Conservation (phyloP, 148 eudicot species). For the Camellia granthamiana region DNA sequence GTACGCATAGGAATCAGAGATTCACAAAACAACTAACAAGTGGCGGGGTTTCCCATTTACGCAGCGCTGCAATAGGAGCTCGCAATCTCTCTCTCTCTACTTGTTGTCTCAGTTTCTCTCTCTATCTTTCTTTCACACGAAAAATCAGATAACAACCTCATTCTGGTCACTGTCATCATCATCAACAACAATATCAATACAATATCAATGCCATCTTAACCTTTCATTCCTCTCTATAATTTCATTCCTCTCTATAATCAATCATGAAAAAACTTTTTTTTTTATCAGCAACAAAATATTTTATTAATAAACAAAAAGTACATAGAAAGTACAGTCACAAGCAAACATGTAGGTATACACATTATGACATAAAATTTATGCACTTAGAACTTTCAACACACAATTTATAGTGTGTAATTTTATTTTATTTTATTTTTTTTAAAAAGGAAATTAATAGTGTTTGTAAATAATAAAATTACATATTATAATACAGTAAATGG, state of each 20-base stretch:
- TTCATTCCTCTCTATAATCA: neutral
- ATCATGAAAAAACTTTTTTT: neutral
- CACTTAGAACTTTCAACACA: neutral
- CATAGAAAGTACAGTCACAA: no score
- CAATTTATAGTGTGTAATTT: no score
- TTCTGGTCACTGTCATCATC: neutral
- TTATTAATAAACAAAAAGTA: no score
- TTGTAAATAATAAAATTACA: no score
- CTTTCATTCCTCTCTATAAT: no score
- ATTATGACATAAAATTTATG: neutral
- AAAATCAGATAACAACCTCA: slow-evolving; percentile 18
- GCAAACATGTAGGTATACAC: neutral
- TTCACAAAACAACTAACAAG: neutral
- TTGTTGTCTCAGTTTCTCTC: neutral
- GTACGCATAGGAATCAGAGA: no score
- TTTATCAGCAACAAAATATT: no score
- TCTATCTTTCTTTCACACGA: slow-evolving; percentile 13
- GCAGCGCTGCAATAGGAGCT: slow-evolving; percentile 19
- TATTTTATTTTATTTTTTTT: no score
- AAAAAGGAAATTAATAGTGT: no score
- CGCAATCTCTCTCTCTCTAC: slow-evolving; percentile 15
- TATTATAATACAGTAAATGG: no score
- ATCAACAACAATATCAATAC: neutral
- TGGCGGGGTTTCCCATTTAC: slow-evolving; percentile 28
- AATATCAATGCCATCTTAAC: neutral